Evolutionary conservation across 2,329 filamentous ascomycete species (phyloP).

Genomic region (Ambrosiella beaveri): DNA sequence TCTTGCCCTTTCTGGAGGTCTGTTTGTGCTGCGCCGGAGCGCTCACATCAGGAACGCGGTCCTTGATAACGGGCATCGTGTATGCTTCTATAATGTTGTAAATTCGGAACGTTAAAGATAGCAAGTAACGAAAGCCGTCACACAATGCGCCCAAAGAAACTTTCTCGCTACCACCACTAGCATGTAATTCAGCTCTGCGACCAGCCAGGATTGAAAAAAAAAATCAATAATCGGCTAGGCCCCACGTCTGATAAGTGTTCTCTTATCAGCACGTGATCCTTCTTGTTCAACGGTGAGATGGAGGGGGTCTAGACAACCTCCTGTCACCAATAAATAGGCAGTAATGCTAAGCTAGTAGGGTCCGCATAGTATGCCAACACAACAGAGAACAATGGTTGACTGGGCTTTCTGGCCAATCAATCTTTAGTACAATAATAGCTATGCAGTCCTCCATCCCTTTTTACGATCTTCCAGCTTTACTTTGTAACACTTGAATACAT

Average conservation of each 20-base stretch:
- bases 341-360: not conserved
- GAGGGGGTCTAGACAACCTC: not conserved
- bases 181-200: constrained; percentile 11
- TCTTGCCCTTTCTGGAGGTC: constrained; percentile 90
- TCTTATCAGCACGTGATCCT: constrained; percentile 8
- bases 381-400: not conserved
- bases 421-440: not conserved
- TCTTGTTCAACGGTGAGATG: not conserved
- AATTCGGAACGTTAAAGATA: not conserved
- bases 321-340: not conserved
- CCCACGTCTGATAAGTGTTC: constrained; percentile 12
- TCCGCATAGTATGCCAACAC: too few relatives aligned
- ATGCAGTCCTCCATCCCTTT: constrained; percentile 2
- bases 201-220: constrained; percentile 10
- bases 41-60: constrained; percentile 30
- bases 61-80: constrained; percentile 36
- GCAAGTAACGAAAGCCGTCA: not conserved
- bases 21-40: constrained; percentile 73
- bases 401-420: not conserved
- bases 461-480: constrained; percentile 2
- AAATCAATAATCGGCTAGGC: constrained; percentile 7
- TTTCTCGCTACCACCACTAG: not conserved
- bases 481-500: not conserved
- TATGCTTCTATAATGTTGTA: not conserved
- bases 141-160: not conserved